A percentile compares a stretch with the other conserved stretches of the same genome.
phyloP scores from a whole-genome alignment of 2,329 filamentous ascomycete species.

The Coniochaeta sp. region DNA sequence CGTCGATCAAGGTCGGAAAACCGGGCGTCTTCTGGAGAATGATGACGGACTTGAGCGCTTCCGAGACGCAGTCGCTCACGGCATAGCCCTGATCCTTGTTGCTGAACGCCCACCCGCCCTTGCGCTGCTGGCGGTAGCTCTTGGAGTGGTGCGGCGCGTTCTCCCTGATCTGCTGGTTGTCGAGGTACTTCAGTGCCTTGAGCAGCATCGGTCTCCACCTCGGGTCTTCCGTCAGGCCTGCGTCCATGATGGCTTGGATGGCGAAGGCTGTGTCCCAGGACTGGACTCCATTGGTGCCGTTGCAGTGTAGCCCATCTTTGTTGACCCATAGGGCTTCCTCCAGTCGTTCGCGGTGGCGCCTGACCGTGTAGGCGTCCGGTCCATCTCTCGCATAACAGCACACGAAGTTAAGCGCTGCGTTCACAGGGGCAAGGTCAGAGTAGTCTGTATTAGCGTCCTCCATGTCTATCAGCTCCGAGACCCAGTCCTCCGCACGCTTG shows the following conservation, averaged over 20 bases:
- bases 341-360: slow-evolving; percentile 71
- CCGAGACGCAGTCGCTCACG: slow-evolving; percentile 89
- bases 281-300: slow-evolving; percentile 97
- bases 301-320: slow-evolving; percentile 84
- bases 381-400: slow-evolving; percentile 81
- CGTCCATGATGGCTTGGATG: slow-evolving; percentile 74
- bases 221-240: slow-evolving; percentile 68
- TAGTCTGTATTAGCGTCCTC: slow-evolving; percentile 93
- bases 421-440: slow-evolving; percentile 81
- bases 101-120: slow-evolving; percentile 95
- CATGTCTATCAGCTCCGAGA: slow-evolving; percentile 75
- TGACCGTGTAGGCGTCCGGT: slow-evolving; percentile 62
- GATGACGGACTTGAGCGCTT: slow-evolving; percentile 81
- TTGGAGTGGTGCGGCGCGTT: slow-evolving; percentile 69
- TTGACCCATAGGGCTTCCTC: slow-evolving; percentile 91
- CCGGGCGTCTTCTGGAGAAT: slow-evolving; percentile 69
- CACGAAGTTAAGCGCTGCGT: slow-evolving; percentile 82
- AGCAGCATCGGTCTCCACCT: slow-evolving; percentile 78
- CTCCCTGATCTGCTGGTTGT: slow-evolving; percentile 84
- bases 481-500: slow-evolving; percentile 70
- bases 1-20: slow-evolving; percentile 67
- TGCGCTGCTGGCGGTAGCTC: slow-evolving; percentile 84
- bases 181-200: slow-evolving; percentile 78
- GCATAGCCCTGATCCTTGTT: slow-evolving; percentile 89
- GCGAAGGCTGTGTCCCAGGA: slow-evolving; percentile 92